Evolutionary conservation across 1,284 basidiomycete species (phyloP), one percentile per base, ranked within the genome.

Genomic region (Bjerkandera adusta): DNA sequence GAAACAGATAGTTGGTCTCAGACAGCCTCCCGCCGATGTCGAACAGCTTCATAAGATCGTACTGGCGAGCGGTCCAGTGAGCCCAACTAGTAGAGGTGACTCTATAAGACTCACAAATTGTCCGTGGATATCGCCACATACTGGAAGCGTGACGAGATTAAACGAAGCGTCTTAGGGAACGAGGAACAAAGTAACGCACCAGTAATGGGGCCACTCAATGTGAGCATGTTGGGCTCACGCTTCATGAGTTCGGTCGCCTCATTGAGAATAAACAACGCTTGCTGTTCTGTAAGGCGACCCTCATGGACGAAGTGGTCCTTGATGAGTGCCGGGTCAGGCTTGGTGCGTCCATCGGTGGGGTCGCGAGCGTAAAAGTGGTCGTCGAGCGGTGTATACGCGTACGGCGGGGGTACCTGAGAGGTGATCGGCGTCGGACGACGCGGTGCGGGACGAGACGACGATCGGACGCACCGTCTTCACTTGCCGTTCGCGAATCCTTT

Each of bases 11-110:
- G 34, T 85, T 81, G 49, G 89, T 97, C 48, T 96, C 88, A 15
- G 85, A 79, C 20, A 92, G 79, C 59, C 85, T 86, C 8, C 96
- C 96, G 34, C 96, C 96, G 41, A 98, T 89, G 62, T 98, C 96
- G 60, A 99, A 96, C 36, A 98, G 77, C 68, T 98, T 98, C 89
- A 99, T 95, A 51, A 99, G 78, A 69, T 99, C 94, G 65, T 94
- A 97, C 93, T 96, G 52, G 39, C 13, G 29, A 13, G 27, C 11
- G 15, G 29, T 20, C n/a, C 27, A n/a, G n/a, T 30, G 8, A 30
- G 27, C 27, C 27, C 8, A 8, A 30, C 8, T n/a, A n/a, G 24
- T 26, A 15, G 18, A 27, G 5, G 11, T 39, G 3, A 2, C 25
- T 11, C 10, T 13, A 8, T 11, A 5, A 39, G 42, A 70, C 90